phyloP scores from a whole-genome alignment of 306 rosid genomes.

The Prunus fruticosa region DNA sequence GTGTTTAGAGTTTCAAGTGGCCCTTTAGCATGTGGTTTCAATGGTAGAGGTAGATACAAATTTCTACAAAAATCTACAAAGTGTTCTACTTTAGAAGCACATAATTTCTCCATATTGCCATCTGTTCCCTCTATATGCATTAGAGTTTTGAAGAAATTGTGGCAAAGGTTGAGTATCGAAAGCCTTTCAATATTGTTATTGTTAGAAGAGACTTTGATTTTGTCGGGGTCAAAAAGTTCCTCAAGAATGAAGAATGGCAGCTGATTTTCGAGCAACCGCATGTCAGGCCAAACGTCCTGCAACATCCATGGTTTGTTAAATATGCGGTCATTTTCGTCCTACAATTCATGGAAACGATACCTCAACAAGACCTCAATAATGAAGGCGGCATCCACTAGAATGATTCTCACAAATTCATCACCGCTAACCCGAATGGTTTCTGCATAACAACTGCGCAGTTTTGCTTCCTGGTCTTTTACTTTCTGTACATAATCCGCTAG shows the following conservation, averaged over 20 bases:
- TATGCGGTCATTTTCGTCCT: slow-evolving; percentile 16
- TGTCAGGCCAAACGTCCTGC: slow-evolving; percentile 21
- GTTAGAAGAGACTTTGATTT: neutral
- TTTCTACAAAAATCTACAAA: slow-evolving; percentile 34
- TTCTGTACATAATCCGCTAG: neutral
- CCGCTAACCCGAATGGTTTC: slow-evolving; percentile 9
- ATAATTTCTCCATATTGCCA: neutral
- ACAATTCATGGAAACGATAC: neutral
- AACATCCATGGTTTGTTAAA: slow-evolving; percentile 29
- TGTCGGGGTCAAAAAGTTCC: slow-evolving; percentile 1
- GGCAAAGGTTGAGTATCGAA: slow-evolving; percentile 17
- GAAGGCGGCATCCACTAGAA: slow-evolving; percentile 29
- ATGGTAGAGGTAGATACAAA: slow-evolving; percentile 21
- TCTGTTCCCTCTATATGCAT: neutral
- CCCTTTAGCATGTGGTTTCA: neutral
- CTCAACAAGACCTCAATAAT: slow-evolving; percentile 19
- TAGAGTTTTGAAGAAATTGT: slow-evolving; percentile 12
- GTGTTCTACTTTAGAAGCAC: slow-evolving; percentile 10
- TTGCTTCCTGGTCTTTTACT: neutral
- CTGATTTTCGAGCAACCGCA: slow-evolving; percentile 36
- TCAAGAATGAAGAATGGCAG: slow-evolving; percentile 30
- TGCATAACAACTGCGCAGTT: slow-evolving; percentile 14
- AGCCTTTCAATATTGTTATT: neutral
- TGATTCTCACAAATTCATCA: slow-evolving; percentile 25
- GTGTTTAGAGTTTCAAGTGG: slow-evolving; percentile 7